These are phyloP conservation scores for Umbelopsis sp. DNA, from an alignment of 192 early-diverging fungal species.

Conservation along the genomic window DNA sequence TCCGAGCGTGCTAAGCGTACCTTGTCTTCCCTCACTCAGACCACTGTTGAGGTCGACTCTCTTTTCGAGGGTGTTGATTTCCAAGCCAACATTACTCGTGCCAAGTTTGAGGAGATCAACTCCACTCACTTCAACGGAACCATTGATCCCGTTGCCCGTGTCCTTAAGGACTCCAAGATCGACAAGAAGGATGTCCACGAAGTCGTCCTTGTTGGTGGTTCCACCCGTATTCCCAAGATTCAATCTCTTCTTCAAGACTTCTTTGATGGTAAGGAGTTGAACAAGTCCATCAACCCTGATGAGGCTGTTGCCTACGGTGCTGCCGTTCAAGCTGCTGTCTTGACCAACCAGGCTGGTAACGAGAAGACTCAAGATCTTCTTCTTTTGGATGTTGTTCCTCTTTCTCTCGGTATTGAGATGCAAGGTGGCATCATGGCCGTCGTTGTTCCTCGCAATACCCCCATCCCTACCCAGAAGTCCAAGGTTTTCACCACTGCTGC, in stretches of 20 bases:
- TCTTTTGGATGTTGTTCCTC: constrained; percentile 90
- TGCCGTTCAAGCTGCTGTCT: constrained; percentile 85
- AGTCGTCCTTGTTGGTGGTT: constrained; percentile 86
- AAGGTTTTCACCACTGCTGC: constrained; percentile 94
- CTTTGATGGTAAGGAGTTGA: constrained; percentile 80
- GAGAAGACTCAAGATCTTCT: constrained; percentile 94
- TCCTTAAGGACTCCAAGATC: constrained; percentile 79
- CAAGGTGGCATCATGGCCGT: constrained; percentile 95
- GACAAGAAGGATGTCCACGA: constrained; percentile 72
- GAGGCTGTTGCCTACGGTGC: constrained; percentile 94
- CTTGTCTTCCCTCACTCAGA: constrained; percentile 90
- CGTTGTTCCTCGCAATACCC: constrained; percentile 94
- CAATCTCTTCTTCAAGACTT: constrained; percentile 76
- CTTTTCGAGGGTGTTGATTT: constrained; percentile 88
- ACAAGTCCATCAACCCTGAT: constrained; percentile 91
- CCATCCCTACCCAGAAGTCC: constrained; percentile 93
- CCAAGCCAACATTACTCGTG: constrained; percentile 92
- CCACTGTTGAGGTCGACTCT: constrained; percentile 92
- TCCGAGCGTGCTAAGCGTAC: constrained; percentile 97
- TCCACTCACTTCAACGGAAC: constrained; percentile 92
- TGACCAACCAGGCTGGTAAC: constrained; percentile 67
- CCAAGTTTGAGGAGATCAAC: constrained; percentile 97
- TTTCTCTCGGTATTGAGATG: constrained; percentile 96
- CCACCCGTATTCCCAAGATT: constrained; percentile 94
- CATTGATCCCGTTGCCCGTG: constrained; percentile 91